Percentiles rank a stretch among this genome's conserved stretches.
phyloP scores from a whole-genome alignment of 2,329 filamentous ascomycete genomes.

The Magnaporthales sp. region DNA sequence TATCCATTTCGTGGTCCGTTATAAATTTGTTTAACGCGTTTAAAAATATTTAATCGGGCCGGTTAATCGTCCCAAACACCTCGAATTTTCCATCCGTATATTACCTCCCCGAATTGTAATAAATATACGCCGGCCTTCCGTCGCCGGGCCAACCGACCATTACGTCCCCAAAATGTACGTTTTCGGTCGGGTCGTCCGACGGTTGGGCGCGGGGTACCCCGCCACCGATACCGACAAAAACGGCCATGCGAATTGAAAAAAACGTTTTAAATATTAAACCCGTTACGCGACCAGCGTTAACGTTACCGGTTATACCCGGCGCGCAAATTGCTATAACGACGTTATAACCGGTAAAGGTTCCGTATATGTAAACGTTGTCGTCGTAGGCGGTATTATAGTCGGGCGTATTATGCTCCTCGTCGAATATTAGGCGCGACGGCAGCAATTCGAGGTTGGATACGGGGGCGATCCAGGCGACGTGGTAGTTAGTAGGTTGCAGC shows the following conservation, averaged over 20 bases:
- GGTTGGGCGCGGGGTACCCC: conserved; percentile 5
- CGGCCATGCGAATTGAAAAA: conserved; percentile 9
- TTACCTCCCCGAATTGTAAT: conserved; percentile 17
- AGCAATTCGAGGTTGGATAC: too few relatives aligned
- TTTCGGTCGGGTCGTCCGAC: conserved; percentile 1
- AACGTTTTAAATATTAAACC: conserved; percentile 11
- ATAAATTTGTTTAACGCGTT: not conserved
- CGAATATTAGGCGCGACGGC: conserved; percentile 11
- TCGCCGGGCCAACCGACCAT: conserved; percentile 12
- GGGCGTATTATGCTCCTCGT: conserved; percentile 9
- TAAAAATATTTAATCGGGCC: conserved; percentile 1
- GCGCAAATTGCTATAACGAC: conserved; percentile 11
- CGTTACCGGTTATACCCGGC: conserved; percentile 7
- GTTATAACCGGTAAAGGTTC: conserved; percentile 7
- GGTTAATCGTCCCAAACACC: not conserved
- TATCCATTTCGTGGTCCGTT: conserved; percentile 2
- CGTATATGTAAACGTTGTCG: conserved; percentile 10
- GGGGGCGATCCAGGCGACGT: too few relatives aligned
- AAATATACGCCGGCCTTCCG: conserved; percentile 12
- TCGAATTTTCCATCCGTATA: not conserved
- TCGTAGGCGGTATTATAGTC: conserved; percentile 8
- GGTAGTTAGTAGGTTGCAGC: conserved; percentile 7
- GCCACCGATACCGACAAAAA: conserved; percentile 10
- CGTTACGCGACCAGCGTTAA: conserved; percentile 8
- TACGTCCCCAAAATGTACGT: conserved; percentile 9